A percentile compares a stretch with the other conserved stretches of the same genome.
These are phyloP conservation scores for Phytopythium mirpurense DNA, from an alignment of 352 stramenopile species.

Conservation along the genomic window DNA sequence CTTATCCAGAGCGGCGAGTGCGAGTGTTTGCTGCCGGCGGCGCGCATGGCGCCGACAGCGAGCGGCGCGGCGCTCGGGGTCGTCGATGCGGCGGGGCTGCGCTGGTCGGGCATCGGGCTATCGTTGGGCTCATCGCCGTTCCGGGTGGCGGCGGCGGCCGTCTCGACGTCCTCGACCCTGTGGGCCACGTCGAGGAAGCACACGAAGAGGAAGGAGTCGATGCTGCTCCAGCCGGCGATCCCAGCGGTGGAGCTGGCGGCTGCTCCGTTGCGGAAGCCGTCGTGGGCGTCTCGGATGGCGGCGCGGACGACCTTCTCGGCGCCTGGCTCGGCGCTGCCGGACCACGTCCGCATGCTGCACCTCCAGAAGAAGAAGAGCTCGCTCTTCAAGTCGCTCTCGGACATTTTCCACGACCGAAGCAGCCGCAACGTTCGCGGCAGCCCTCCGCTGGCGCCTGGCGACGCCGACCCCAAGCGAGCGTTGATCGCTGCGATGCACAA, in stretches of 20 bases:
- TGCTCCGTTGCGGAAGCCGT: not conserved
- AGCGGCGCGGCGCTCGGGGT: not conserved
- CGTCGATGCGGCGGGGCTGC: not conserved
- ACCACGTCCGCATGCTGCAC: not conserved
- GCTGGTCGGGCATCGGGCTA: not conserved
- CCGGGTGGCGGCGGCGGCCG: not conserved
- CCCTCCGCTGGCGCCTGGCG: too few relatives aligned
- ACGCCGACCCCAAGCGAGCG: not conserved
- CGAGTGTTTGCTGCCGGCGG: conserved; percentile 35
- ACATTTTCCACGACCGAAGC: not conserved
- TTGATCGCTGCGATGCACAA: not conserved
- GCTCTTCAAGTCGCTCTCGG: conserved; percentile 1
- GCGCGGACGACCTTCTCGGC: not conserved
- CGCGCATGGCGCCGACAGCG: not conserved
- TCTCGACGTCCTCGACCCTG: not conserved
- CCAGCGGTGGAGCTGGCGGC: not conserved
- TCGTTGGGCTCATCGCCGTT: not conserved
- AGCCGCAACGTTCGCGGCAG: too few relatives aligned
- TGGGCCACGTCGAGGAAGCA: not conserved
- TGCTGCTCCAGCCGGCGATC: not conserved
- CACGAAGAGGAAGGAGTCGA: not conserved
- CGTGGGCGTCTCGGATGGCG: not conserved
- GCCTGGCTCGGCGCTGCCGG: not conserved
- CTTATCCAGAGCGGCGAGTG: conserved; percentile 55
- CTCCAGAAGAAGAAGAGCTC: conserved; percentile 3